Evolutionary conservation across 176 grass and related monocot genomes (phyloP).

Genomic region (Avena eriantha): DNA sequence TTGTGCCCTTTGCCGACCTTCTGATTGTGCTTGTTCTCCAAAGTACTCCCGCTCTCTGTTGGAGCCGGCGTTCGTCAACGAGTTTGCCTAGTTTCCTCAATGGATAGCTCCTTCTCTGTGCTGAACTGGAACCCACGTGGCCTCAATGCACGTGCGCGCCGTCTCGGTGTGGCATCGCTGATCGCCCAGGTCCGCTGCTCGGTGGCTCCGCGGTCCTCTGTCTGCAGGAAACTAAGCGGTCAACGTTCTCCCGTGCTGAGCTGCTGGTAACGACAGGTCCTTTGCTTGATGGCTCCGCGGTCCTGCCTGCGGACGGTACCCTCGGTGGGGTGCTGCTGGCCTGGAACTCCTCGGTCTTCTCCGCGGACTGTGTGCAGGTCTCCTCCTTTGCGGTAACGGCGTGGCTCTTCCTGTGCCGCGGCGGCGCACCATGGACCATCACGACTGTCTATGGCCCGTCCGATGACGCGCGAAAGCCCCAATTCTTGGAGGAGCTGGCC

Average conservation of each 20-base stretch:
- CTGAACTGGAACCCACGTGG: neutral
- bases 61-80: no score
- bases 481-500: no score
- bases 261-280: neutral
- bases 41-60: no score
- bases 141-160: neutral
- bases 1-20: no score
- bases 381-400: neutral
- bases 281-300: neutral
- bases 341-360: neutral
- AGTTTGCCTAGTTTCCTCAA: neutral
- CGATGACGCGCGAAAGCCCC: no score
- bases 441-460: no score
- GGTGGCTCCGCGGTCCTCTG: no score
- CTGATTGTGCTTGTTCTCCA: no score
- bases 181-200: neutral
- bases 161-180: neutral
- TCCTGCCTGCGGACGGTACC: neutral
- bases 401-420: no score
- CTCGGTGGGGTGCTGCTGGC: neutral
- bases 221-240: neutral
- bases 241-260: fast-evolving
- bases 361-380: fast-evolving
- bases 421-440: no score
- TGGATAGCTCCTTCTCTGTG: neutral